These are phyloP conservation scores for Straminergon stramineum DNA, from an alignment of 225 moss, liverwort and hornwort species.

Conservation along the genomic window DNA sequence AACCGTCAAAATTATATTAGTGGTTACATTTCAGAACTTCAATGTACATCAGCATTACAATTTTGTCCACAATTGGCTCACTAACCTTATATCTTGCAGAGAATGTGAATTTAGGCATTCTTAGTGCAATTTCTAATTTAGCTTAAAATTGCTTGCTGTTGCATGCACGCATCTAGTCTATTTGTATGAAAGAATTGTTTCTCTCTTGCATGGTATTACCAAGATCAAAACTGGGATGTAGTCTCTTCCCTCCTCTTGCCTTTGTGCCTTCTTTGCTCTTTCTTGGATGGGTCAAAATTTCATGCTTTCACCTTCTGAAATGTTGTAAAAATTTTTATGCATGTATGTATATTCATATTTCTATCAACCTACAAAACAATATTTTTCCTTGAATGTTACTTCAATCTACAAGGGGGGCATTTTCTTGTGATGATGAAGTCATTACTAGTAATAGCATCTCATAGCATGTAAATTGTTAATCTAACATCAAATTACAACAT, in stretches of 20 bases:
- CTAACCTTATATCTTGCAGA: neutral
- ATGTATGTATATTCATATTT: neutral
- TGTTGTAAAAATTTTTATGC: neutral
- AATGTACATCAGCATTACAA: neutral
- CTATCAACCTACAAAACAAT: neutral
- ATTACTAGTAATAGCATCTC: neutral
- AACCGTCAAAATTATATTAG: neutral
- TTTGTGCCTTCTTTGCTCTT: neutral
- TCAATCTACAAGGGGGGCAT: neutral
- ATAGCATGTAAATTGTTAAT: too few species aligned
- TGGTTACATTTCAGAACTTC: neutral
- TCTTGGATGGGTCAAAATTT: neutral
- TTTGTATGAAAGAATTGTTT: neutral
- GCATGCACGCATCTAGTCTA: neutral
- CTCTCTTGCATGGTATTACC: neutral
- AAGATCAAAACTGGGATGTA: neutral
- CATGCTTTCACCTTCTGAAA: neutral
- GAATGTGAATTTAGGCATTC: neutral
- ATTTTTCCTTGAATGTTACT: neutral
- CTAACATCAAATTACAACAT: accelerated
- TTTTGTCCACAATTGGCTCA: neutral
- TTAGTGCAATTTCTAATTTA: neutral
- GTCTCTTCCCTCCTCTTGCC: neutral
- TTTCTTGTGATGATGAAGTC: neutral
- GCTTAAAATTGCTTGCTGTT: neutral